Conservation (phyloP, 345 rosid genomes). For the Salix koriyanagi region DNA sequence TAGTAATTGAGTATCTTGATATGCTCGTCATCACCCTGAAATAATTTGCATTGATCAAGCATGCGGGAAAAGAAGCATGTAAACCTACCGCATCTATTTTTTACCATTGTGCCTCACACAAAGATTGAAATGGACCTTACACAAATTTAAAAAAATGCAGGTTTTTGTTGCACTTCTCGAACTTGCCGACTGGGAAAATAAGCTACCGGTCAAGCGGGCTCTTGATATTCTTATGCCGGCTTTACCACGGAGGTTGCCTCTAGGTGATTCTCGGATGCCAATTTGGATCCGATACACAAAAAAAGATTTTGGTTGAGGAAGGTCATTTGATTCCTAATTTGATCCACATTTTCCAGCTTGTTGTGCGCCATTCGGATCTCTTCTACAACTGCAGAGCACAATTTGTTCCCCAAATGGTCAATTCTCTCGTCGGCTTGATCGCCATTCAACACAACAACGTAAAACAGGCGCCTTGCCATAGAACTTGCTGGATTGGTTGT, state of each 20-base stretch:
- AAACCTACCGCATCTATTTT: background rate
- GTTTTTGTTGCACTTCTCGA: conserved; percentile 98
- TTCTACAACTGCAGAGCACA: conserved; percentile 19
- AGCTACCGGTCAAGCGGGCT: conserved; percentile 96
- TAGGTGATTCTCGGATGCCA: conserved; percentile 97
- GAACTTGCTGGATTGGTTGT: no score
- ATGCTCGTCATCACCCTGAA: background rate
- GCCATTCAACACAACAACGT: no score
- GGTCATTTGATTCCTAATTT: conserved; percentile 93
- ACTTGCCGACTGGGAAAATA: conserved; percentile 96
- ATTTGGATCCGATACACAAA: conserved; percentile 98
- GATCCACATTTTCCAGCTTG: conserved; percentile 97
- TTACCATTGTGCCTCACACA: background rate
- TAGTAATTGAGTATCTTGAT: background rate
- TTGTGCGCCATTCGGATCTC: conserved; percentile 95
- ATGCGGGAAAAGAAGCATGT: background rate
- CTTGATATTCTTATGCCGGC: conserved; percentile 99
- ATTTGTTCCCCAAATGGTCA: conserved; percentile 1
- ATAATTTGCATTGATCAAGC: background rate
- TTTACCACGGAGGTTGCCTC: conserved; percentile 92
- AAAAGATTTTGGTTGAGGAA: conserved; percentile 96
- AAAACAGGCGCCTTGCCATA: no score
- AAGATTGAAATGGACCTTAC: background rate
- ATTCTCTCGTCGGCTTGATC: conserved; percentile 93
- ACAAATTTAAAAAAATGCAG: conserved; percentile 43